phyloP scores from a whole-genome alignment of 805 yeast genomes.

The Candida sphagnicola region DNA sequence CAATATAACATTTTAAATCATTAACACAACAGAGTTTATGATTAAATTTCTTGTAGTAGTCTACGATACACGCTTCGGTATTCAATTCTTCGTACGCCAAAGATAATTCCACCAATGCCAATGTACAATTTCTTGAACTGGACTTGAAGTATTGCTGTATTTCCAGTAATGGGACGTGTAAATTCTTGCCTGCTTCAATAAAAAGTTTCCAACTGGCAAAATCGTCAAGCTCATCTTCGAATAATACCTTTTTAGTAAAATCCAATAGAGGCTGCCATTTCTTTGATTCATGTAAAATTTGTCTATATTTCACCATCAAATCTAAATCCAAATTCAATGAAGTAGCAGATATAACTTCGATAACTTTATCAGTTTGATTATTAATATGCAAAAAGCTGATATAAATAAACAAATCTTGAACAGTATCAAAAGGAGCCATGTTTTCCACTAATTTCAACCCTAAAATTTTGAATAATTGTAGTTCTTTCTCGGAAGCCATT shows the following conservation, averaged over 20 bases:
- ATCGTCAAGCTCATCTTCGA: slow-evolving; percentile 58
- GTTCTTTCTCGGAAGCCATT: slow-evolving; percentile 35
- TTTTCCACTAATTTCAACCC: slow-evolving; percentile 55
- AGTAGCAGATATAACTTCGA: slow-evolving; percentile 8
- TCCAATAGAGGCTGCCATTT: slow-evolving; percentile 43
- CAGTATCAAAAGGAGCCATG: slow-evolving; percentile 47
- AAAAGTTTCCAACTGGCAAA: slow-evolving; percentile 68
- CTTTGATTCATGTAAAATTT: slow-evolving; percentile 38
- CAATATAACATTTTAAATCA: slow-evolving; percentile 46
- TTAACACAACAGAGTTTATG: slow-evolving; percentile 61
- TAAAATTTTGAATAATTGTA: slow-evolving; percentile 51
- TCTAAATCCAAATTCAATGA: slow-evolving; percentile 53
- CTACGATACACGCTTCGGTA: slow-evolving; percentile 24
- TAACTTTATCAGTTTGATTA: slow-evolving; percentile 30
- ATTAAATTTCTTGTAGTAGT: slow-evolving; percentile 45
- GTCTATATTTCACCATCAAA: slow-evolving; percentile 51
- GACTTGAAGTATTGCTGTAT: slow-evolving; percentile 8
- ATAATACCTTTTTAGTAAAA: slow-evolving; percentile 39
- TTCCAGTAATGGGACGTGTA: slow-evolving; percentile 31
- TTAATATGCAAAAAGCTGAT: slow-evolving; percentile 44
- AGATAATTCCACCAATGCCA: slow-evolving; percentile 24
- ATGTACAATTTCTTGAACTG: slow-evolving; percentile 20
- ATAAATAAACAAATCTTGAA: slow-evolving; percentile 66
- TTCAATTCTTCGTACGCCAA: slow-evolving; percentile 16
- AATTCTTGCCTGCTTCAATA: slow-evolving; percentile 40